Conservation (phyloP, 768 basidiomycete species). For the Tylopilus sp. region DNA sequence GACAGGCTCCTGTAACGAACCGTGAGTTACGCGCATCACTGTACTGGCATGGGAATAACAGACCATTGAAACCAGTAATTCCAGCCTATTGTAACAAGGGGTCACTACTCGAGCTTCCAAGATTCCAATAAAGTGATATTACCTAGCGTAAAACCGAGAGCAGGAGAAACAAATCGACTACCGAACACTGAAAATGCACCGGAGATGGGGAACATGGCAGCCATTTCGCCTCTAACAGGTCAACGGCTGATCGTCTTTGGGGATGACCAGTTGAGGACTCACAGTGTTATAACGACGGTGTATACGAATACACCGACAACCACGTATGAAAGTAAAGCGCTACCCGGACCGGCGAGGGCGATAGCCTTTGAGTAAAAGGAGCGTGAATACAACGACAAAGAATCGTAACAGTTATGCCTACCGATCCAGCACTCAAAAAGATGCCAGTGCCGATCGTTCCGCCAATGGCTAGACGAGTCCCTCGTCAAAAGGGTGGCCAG, state of each 20-base stretch:
- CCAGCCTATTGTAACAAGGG: constrained; percentile 39
- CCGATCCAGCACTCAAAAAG: constrained; percentile 57
- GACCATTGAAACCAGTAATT: constrained; percentile 56
- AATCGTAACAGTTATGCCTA: constrained; percentile 17
- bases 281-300: constrained; percentile 58
- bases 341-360: constrained; percentile 55
- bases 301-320: constrained; percentile 60
- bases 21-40: not conserved
- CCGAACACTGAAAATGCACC: constrained; percentile 60
- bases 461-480: constrained; percentile 40
- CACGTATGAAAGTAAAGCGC: constrained; percentile 57
- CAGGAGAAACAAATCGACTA: constrained; percentile 55
- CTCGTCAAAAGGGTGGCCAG: not conserved
- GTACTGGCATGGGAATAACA: not conserved
- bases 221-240: constrained; percentile 56
- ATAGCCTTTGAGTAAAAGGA: constrained; percentile 37
- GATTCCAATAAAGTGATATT: not conserved
- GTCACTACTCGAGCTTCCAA: not conserved
- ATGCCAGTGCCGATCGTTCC: constrained; percentile 61
- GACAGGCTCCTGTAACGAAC: constrained; percentile 33
- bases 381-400: not conserved
- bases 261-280: constrained; percentile 8
- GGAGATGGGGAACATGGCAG: constrained; percentile 58
- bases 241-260: not conserved
- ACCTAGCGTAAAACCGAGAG: constrained; percentile 58